Conservation (phyloP, 345 rosid genomes). For the Salix purpurea region DNA sequence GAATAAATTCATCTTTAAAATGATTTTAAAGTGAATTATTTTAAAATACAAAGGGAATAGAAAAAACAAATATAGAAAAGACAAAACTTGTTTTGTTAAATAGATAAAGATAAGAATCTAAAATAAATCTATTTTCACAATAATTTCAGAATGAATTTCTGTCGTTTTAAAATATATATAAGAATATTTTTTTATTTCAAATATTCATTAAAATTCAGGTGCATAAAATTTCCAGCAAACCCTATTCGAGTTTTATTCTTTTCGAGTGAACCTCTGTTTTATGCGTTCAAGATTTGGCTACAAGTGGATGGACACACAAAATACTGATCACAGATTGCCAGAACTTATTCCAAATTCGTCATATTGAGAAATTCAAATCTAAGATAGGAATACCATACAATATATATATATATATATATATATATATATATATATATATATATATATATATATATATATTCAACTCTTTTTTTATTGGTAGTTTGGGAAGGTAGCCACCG, state of each 20-base stretch:
- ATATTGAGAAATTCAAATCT: background rate
- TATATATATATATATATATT: too few species aligned
- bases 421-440: too few species aligned
- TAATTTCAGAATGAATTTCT: too few species aligned
- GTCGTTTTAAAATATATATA: too few species aligned
- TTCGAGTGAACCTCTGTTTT: background rate
- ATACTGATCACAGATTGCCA: background rate
- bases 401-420: background rate
- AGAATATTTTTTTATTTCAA: too few species aligned
- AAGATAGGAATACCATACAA: background rate
- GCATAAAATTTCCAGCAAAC: background rate
- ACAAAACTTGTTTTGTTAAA: too few species aligned
- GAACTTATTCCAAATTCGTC: background rate
- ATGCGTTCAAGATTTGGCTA: conserved; percentile 15
- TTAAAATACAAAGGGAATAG: too few species aligned
- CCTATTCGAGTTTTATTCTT: background rate
- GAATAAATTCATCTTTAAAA: too few species aligned
- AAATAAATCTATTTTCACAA: too few species aligned
- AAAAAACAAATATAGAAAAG: too few species aligned
- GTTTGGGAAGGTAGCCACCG: conserved; percentile 6
- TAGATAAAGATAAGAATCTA: too few species aligned
- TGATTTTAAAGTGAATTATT: too few species aligned
- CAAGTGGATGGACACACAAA: background rate
- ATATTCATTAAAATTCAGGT: background rate
- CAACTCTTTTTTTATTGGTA: background rate